These are phyloP conservation scores for Tylopilus intermedius DNA, from an alignment of 768 basidiomycete species.

Conservation along the genomic window DNA sequence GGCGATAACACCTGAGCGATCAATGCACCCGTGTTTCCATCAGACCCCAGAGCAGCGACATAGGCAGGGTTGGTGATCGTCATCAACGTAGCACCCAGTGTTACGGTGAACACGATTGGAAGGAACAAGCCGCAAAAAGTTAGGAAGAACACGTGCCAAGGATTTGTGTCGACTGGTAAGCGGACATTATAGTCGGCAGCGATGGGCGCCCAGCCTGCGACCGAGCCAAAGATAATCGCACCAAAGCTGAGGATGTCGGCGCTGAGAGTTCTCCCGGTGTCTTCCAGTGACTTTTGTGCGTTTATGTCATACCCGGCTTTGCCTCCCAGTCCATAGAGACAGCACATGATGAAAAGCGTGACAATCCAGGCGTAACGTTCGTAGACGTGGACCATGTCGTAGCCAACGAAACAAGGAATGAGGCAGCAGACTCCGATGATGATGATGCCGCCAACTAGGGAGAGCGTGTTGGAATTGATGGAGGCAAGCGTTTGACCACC, in stretches of 20 bases:
- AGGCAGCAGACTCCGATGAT: constrained; percentile 40
- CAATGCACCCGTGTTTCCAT: constrained; percentile 41
- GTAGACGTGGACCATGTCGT: constrained; percentile 43
- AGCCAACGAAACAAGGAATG: constrained; percentile 45
- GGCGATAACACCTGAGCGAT: constrained; percentile 40
- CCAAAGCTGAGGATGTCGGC: constrained; percentile 51
- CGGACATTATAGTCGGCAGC: constrained; percentile 54
- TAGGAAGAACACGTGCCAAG: constrained; percentile 41
- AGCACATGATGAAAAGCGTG: constrained; percentile 42
- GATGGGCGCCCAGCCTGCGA: constrained; percentile 47
- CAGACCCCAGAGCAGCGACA: constrained; percentile 34
- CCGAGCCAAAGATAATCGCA: constrained; percentile 46
- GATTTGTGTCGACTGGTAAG: constrained; percentile 40
- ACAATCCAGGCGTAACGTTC: constrained; percentile 56
- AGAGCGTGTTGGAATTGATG: constrained; percentile 40
- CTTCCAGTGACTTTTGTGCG: constrained; percentile 40
- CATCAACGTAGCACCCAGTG: constrained; percentile 37
- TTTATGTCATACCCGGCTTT: constrained; percentile 42
- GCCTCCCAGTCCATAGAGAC: constrained; percentile 47
- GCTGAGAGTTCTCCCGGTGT: constrained; percentile 38
- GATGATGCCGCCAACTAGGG: constrained; percentile 46
- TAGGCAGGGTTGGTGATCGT: constrained; percentile 39
- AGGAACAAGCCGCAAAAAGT: constrained; percentile 50
- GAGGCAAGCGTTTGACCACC: constrained; percentile 50
- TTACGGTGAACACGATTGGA: constrained; percentile 37